phyloP scores from a whole-genome alignment of 75 land plant genomes.

The Ceratopteris richardii region DNA sequence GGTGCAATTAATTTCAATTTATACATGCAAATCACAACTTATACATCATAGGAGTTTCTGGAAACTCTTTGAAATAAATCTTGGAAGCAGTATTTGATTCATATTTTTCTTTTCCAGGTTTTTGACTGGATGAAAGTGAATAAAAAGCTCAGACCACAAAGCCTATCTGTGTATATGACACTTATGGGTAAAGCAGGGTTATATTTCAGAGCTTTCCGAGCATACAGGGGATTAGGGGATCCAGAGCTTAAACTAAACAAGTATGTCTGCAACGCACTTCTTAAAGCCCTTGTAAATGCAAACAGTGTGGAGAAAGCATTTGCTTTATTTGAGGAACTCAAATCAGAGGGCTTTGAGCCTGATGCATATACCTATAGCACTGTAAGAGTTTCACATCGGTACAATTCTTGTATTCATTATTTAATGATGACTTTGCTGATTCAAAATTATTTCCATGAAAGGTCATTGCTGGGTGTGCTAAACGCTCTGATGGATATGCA shows the following conservation, averaged over 20 bases:
- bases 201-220: background rate
- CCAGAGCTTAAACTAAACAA: background rate
- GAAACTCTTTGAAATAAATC: no score
- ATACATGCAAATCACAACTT: no score
- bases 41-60: no score
- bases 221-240: background rate
- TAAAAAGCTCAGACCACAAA: conserved; percentile 1
- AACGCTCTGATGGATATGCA: background rate
- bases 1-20: no score
- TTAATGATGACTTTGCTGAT: background rate
- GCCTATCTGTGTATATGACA: background rate
- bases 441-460: background rate
- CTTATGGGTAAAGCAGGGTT: conserved; percentile 3
- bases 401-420: background rate
- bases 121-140: conserved; percentile 7
- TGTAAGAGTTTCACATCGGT: background rate
- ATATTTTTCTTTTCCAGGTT: background rate
- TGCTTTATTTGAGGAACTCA: background rate
- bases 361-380: background rate
- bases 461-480: conserved; percentile 2
- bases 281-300: background rate
- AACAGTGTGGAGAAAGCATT: background rate
- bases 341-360: conserved; percentile 2
- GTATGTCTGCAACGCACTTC: background rate
- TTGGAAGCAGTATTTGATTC: no score